A percentile compares a stretch with the other conserved stretches of the same genome.
Conservation (phyloP, 1,284 basidiomycete species). For the Lentinula novae-zelandiae region DNA sequence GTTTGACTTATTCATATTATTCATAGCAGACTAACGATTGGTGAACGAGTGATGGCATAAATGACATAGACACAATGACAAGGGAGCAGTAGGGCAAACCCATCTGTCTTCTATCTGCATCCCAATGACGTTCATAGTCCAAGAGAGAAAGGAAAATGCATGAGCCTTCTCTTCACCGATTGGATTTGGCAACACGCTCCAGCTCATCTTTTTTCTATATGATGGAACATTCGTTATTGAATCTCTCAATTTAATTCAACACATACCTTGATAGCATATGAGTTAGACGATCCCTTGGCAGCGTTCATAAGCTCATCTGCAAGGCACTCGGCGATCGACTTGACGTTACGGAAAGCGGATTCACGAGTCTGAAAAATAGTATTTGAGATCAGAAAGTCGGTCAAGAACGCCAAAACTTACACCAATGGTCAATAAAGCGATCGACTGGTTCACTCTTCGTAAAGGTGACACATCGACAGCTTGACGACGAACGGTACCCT, state of each 20-base stretch:
- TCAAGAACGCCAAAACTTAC: conserved; percentile 43
- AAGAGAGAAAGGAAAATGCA: not conserved
- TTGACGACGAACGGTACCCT: conserved; percentile 99
- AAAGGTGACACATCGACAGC: conserved; percentile 99
- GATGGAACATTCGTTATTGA: not conserved
- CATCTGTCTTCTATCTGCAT: not conserved
- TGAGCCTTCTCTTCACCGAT: conserved; percentile 66
- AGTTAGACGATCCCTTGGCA: conserved; percentile 99
- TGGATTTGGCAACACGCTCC: conserved; percentile 99
- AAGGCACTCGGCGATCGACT: conserved; percentile 97
- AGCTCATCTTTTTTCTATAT: conserved; percentile 89
- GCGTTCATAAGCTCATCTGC: conserved; percentile 99
- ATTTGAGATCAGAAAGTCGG: conserved; percentile 8
- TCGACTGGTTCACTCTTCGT: conserved; percentile 96
- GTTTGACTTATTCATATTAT: not conserved
- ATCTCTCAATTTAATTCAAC: conserved; percentile 8
- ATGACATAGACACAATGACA: not conserved
- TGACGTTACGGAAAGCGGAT: conserved; percentile 99
- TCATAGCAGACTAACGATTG: conserved; percentile 10
- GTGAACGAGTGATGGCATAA: not conserved
- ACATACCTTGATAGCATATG: conserved; percentile 95
- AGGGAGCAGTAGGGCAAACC: not conserved
- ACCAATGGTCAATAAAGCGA: conserved; percentile 93
- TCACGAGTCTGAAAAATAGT: conserved; percentile 77
- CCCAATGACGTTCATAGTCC: not conserved